A percentile compares a stretch with the other conserved stretches of the same genome.
These are phyloP conservation scores for Scopulariopsis brevicaulis DNA, from an alignment of 2,329 filamentous ascomycete genomes.

Conservation along the genomic window DNA sequence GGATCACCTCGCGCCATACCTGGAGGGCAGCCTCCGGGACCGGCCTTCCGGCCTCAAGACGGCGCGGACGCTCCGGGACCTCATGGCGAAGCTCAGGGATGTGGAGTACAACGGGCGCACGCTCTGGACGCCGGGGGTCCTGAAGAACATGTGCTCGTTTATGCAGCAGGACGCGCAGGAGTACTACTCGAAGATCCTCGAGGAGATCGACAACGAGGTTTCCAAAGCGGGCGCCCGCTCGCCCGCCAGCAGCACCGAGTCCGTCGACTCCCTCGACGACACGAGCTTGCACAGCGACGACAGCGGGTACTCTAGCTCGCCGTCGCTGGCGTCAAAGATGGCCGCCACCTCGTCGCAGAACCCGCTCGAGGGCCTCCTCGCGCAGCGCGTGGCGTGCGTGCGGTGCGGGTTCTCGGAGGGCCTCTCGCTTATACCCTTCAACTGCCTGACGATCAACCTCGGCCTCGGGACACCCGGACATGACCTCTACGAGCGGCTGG, in stretches of 20 bases:
- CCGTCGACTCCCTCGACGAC: slow-evolving; percentile 23
- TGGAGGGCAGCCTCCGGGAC: slow-evolving; percentile 31
- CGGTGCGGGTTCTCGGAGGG: slow-evolving; percentile 80
- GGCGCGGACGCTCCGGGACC: slow-evolving; percentile 42
- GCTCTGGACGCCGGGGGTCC: slow-evolving; percentile 68
- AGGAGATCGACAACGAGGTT: slow-evolving; percentile 73
- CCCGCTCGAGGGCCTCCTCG: slow-evolving; percentile 77
- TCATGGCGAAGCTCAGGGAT: slow-evolving; percentile 62
- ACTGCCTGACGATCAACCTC: slow-evolving; percentile 79
- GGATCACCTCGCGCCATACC: slow-evolving; percentile 54
- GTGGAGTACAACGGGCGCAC: slow-evolving; percentile 59
- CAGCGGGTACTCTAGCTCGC: slow-evolving; percentile 41
- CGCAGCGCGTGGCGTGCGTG: slow-evolving; percentile 81
- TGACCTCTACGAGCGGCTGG: slow-evolving; percentile 66
- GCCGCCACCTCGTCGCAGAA: slow-evolving; percentile 41
- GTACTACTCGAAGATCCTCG: slow-evolving; percentile 84
- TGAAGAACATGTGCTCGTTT: slow-evolving; percentile 91
- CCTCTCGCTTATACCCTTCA: slow-evolving; percentile 84
- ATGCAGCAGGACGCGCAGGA: slow-evolving; percentile 97
- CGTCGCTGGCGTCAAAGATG: slow-evolving; percentile 21
- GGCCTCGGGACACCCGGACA: slow-evolving; percentile 50
- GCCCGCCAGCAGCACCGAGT: slow-evolving; percentile 23
- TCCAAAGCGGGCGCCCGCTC: slow-evolving; percentile 20
- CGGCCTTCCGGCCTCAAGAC: slow-evolving; percentile 19
- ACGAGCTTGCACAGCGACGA: slow-evolving; percentile 42